Evolutionary conservation across 805 yeast genomes (phyloP).

Genomic region (Candida insectorum): DNA sequence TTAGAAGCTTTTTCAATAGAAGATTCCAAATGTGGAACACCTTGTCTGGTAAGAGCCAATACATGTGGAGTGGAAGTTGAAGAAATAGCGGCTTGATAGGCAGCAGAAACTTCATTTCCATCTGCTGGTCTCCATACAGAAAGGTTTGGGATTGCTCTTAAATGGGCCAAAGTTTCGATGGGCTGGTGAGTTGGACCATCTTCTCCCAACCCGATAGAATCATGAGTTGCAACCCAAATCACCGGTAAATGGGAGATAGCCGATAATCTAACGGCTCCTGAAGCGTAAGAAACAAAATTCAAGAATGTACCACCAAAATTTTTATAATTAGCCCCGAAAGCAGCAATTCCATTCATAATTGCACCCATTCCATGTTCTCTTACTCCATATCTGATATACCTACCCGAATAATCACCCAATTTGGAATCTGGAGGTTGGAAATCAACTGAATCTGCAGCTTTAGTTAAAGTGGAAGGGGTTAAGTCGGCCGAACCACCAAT

Average conservation of each 20-base stretch:
- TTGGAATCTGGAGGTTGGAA: conserved; percentile 86
- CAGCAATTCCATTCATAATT: conserved; percentile 94
- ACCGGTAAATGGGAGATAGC: conserved; percentile 82
- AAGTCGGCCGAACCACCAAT: conserved; percentile 98
- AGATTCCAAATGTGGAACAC: conserved; percentile 89
- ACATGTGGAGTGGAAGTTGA: conserved; percentile 66
- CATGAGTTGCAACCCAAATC: conserved; percentile 87
- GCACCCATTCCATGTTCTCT: conserved; percentile 99
- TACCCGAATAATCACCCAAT: conserved; percentile 84
- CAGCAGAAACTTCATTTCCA: conserved; percentile 85
- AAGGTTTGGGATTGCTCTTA: conserved; percentile 80
- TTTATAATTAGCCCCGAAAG: conserved; percentile 81
- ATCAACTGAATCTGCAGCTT: conserved; percentile 78
- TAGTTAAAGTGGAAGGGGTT: conserved; percentile 94
- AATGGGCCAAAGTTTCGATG: conserved; percentile 82
- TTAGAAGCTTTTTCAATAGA: conserved; percentile 84
- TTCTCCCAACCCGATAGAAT: conserved; percentile 88
- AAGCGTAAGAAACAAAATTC: conserved; percentile 82
- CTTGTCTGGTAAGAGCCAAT: conserved; percentile 80
- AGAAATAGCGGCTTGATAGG: conserved; percentile 64
- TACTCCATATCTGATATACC: conserved; percentile 96
- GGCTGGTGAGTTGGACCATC: conserved; percentile 96
- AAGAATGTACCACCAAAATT: conserved; percentile 97
- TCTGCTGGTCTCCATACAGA: conserved; percentile 93
- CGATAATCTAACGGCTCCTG: conserved; percentile 83